Base-by-base conservation (phyloP, 2,329 filamentous ascomycete species). In the Clonostachys rosea region DNA sequence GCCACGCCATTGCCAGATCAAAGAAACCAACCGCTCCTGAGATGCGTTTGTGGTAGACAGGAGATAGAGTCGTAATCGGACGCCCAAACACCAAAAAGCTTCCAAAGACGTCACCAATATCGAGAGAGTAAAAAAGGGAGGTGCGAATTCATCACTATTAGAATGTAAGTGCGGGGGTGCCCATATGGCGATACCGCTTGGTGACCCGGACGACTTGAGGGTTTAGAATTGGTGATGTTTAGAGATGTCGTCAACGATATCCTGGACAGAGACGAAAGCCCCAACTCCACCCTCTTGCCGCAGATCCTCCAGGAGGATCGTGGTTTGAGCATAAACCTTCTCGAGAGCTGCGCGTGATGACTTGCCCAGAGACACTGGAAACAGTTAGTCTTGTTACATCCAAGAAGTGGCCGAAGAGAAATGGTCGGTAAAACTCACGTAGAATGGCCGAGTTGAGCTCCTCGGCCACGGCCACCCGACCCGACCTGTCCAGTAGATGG, bases 381-480 rank as follows among this genome's bases (percentile, higher is more conserved):
- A 30, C 24, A 30, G 9, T 30, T 10, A 30, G 24, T 10, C 8
- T 10, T 17, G 6, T 34, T 24, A 34, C 11, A 42, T 30, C 17
- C 20, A 12, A 45, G 14, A 40, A 40, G n/a, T 34, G n/a, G 14
- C 46, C 20, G 13, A 18, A 14, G 8, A 34, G 35, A 33, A 18
- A 17, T 16, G 12, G 47, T 17, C 24, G 17, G 11, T 43, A 35
- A 14, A 16, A 76, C 84, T 71, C 72, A 95, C 91, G 83, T 50
- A 99, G 67, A 57, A 99, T 96, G 42, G 90, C 91, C 50, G 89
- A 89, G 66, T 97, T 97, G 48, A 99, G 74, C 65, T 96, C 91
- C 69, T 99, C 94, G 9, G 91, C 91, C 39, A 97, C 89, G 16
- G 82, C 76, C 16, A 84, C 81, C 40, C 94, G 76, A 2, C 89